Base-by-base conservation (phyloP, 2,329 filamentous ascomycete species). In the Ophiostoma quercus region DNA sequence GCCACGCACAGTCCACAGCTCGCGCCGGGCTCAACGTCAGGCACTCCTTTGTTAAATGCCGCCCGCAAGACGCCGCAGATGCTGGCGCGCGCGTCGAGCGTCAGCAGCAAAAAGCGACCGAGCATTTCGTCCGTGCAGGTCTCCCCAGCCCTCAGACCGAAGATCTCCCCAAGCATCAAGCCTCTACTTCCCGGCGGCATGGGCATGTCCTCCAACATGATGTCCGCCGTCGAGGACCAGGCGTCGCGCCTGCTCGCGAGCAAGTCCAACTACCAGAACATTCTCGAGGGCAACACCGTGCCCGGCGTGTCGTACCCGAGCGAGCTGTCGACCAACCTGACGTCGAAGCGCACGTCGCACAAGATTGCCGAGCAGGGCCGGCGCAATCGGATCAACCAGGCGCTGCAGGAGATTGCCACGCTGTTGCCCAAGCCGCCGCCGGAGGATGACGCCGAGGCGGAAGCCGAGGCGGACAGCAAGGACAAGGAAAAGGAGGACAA, bases 181-280 rank as follows among this genome's bases (percentile, higher is more conserved):
- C 94, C 95, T 11, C 79, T 97, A 29, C 84, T 97, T 66, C 92
- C 93, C 3, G 84, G 80, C 11, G 65, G 65, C 19, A 29, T 66
- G 19, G 62, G 34, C n/a, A 47, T 39, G 34, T 4, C 1, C 32
- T 16, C 19, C 37, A 37, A 37, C n/a, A 41, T 66, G 37, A 67
- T 72, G 43, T 79, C 84, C 70, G 82, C 85, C 1, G 83, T 82
- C 4, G 87, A 88, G 73, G 85, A 88, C 74, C 84, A 86, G 1
- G 84, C 87, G 0, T 89, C 87, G n/a, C 85, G 92, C 37, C 85
- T 98, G 63, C 84, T 99, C 37, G 92, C 94, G 47, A 92, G 92
- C 19, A 98, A 98, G 78, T 98, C 94, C 1, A 99, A 99, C 76
- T 99, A 99, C 76, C 94, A 98, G 76, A 96, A 97, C 75, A 95